phyloP scores from a whole-genome alignment of 352 stramenopile genomes.

The Sclerospora graminicola region DNA sequence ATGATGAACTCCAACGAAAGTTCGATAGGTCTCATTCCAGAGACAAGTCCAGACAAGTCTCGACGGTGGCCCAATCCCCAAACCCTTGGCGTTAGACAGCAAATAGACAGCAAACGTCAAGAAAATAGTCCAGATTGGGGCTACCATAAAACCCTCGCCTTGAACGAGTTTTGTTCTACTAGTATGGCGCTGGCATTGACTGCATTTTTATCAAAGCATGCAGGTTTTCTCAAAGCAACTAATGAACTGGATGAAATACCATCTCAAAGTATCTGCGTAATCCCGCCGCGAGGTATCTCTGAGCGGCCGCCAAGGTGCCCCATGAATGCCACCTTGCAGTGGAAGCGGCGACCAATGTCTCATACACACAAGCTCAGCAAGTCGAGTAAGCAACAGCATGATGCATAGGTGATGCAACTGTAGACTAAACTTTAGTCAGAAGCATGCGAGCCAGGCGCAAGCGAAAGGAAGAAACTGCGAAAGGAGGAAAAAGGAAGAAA shows the following conservation, averaged over 20 bases:
- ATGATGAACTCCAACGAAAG: conserved; percentile 20
- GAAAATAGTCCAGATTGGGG: no score
- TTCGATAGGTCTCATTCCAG: conserved; percentile 5
- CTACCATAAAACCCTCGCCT: no score
- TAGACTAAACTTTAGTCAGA: conserved; percentile 8
- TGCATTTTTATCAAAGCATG: no score
- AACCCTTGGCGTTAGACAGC: not conserved
- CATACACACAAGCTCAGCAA: conserved; percentile 12
- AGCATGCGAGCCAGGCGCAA: conserved; percentile 4
- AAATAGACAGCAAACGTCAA: not conserved
- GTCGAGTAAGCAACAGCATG: conserved; percentile 12
- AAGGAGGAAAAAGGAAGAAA: conserved; percentile 5
- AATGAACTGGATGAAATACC: no score
- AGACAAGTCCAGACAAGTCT: conserved; percentile 7
- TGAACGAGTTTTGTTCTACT: no score
- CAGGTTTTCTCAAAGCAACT: no score
- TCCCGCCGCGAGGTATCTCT: no score
- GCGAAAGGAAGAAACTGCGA: conserved; percentile 8
- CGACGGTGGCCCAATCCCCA: conserved; percentile 1
- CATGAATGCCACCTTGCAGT: conserved; percentile 8
- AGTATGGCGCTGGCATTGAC: no score
- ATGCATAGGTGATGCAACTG: conserved; percentile 14
- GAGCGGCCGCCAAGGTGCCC: not conserved
- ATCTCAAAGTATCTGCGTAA: no score
- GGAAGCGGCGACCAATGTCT: conserved; percentile 19